A percentile compares a stretch with the other conserved stretches of the same genome.
Evolutionary conservation across 495 filamentous ascomycete genomes (phyloP).

Genomic region (Aspergillus biplanus): DNA sequence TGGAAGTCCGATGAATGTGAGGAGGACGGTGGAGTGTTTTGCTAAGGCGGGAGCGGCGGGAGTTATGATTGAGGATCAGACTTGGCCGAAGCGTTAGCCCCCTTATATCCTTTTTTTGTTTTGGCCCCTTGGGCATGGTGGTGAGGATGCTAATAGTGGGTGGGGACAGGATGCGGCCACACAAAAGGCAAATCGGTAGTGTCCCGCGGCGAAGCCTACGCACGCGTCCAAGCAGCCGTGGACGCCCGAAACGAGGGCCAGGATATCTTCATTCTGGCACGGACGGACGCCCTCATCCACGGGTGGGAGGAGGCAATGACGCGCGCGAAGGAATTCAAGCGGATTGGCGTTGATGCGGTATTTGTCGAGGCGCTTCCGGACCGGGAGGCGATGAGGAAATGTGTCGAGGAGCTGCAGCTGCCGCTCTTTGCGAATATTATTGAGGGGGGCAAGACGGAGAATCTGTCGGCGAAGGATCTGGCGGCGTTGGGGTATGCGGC

Average conservation of each 20-base stretch:
- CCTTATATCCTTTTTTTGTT: not conserved
- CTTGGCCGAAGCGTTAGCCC: slow-evolving; percentile 40
- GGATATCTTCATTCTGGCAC: slow-evolving; percentile 47
- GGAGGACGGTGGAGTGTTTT: slow-evolving; percentile 44
- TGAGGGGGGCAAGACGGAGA: slow-evolving; percentile 47
- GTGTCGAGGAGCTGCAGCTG: slow-evolving; percentile 36
- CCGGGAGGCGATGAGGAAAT: slow-evolving; percentile 39
- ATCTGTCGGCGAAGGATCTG: slow-evolving; percentile 43
- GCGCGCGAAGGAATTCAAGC: slow-evolving; percentile 40
- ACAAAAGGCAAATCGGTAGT: slow-evolving; percentile 50
- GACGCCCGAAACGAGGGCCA: slow-evolving; percentile 44
- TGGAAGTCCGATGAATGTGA: slow-evolving; percentile 48
- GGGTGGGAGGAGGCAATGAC: slow-evolving; percentile 44
- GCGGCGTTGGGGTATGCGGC: slow-evolving; percentile 40
- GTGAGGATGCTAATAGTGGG: too few relatives aligned
- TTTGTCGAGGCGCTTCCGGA: slow-evolving; percentile 50
- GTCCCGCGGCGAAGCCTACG: slow-evolving; percentile 43
- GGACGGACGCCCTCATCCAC: slow-evolving; percentile 43
- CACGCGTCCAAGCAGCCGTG: slow-evolving; percentile 42
- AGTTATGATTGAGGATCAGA: slow-evolving; percentile 49
- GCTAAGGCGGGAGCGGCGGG: slow-evolving; percentile 42
- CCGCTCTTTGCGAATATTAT: slow-evolving; percentile 50
- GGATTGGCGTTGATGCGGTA: slow-evolving; percentile 42
- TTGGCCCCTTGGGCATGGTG: not conserved
- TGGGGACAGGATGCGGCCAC: slow-evolving; percentile 42